Conservation (phyloP, 2,329 filamentous ascomycete species). For the Pseudogymnoascus sp. region DNA sequence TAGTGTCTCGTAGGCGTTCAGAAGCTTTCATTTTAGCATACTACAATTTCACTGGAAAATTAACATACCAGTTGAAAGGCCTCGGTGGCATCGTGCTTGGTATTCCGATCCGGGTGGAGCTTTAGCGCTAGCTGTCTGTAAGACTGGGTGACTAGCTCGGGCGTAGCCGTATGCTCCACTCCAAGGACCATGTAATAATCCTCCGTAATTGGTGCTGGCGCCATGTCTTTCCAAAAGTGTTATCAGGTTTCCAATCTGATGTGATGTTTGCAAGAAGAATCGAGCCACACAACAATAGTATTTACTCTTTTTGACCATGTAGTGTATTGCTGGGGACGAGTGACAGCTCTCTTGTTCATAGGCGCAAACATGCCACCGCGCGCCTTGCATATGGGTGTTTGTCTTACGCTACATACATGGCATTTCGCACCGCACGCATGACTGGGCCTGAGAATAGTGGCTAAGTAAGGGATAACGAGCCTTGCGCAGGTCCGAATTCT, state of each 20-base stretch:
- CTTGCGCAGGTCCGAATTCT: too few relatives aligned
- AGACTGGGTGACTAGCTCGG: constrained; percentile 24
- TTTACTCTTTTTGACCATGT: background rate
- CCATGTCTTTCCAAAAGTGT: constrained; percentile 19
- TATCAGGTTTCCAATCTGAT: background rate
- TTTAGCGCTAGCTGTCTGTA: constrained; percentile 29
- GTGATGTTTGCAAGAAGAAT: background rate
- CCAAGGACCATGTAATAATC: constrained; percentile 29
- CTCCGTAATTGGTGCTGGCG: constrained; percentile 22
- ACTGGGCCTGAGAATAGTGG: too few relatives aligned
- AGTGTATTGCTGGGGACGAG: background rate
- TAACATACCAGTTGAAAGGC: constrained; percentile 29
- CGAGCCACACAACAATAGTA: background rate
- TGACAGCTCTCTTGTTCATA: too few relatives aligned
- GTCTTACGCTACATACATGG: too few relatives aligned
- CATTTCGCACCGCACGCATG: too few relatives aligned
- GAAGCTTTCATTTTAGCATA: constrained; percentile 23
- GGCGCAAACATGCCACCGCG: too few relatives aligned
- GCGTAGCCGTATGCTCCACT: constrained; percentile 23
- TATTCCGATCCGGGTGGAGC: constrained; percentile 31
- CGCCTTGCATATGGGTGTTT: too few relatives aligned
- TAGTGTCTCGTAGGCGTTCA: constrained; percentile 30
- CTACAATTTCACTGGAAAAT: constrained; percentile 5
- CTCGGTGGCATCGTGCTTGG: constrained; percentile 25
- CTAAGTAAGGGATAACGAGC: too few relatives aligned